Percentiles rank a stretch among this genome's conserved stretches.
Evolutionary conservation across 2,329 filamentous ascomycete species (phyloP).

Genomic region (Hypoxylon rubiginosum): DNA sequence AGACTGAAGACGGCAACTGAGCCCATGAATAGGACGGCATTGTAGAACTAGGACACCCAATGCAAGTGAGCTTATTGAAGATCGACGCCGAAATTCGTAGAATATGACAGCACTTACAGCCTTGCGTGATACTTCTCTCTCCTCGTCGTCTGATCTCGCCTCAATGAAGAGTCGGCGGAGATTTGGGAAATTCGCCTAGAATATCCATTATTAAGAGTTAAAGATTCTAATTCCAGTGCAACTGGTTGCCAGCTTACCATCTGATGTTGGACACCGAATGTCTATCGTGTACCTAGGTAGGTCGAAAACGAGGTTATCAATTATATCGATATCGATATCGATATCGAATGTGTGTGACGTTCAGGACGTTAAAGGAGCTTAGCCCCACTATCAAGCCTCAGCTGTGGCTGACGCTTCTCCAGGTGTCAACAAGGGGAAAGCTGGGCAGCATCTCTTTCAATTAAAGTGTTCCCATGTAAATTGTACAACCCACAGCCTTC

Average conservation of each 20-base stretch:
- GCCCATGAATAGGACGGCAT: constrained; percentile 95
- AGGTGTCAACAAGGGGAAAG: background rate
- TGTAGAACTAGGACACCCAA: constrained; percentile 83
- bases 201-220: background rate
- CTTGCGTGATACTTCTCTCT: constrained; percentile 92
- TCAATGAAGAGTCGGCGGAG: constrained; percentile 97
- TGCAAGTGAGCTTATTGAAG: constrained; percentile 24
- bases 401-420: background rate
- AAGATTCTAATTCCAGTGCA: background rate
- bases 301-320: too few species aligned
- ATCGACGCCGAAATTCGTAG: constrained; percentile 3
- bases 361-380: background rate
- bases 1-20: constrained; percentile 95
- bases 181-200: constrained; percentile 85
- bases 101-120: constrained; percentile 71
- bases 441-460: constrained; percentile 18
- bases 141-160: constrained; percentile 90
- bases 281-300: too few species aligned
- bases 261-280: background rate
- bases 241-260: constrained; percentile 28
- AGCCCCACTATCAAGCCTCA: constrained; percentile 11
- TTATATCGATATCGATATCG: too few species aligned
- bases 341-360: too few species aligned
- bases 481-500: background rate
- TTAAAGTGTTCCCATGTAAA: too few species aligned